These are phyloP conservation scores for Lodderomyces margitis DNA, from an alignment of 1,139 yeast genomes.

Conservation along the genomic window DNA sequence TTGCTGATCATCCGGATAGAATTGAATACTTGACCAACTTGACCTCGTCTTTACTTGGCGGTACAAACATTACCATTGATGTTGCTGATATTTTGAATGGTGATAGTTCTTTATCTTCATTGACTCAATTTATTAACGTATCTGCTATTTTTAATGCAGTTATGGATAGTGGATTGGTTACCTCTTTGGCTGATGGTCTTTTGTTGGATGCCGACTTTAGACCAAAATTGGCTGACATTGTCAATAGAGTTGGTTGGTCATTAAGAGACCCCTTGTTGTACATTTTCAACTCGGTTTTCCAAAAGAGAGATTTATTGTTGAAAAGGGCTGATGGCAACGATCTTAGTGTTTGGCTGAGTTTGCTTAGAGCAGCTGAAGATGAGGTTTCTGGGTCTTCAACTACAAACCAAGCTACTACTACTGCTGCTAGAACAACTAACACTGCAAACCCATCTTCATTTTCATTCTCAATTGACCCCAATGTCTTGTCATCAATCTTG, in stretches of 20 bases:
- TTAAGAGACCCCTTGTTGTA: constrained; percentile 28
- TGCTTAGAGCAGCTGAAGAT: background rate
- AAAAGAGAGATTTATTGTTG: constrained; percentile 17
- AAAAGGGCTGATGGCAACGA: constrained; percentile 22
- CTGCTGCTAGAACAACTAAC: too few species aligned
- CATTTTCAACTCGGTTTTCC: constrained; percentile 25
- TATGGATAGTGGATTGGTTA: constrained; percentile 34
- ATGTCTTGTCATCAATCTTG: constrained; percentile 1
- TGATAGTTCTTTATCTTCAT: constrained; percentile 1
- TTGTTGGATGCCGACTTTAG: constrained; percentile 36
- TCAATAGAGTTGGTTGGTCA: constrained; percentile 30
- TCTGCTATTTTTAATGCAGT: constrained; percentile 26
- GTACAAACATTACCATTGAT: constrained; percentile 12
- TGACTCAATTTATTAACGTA: constrained; percentile 20
- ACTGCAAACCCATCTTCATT: background rate
- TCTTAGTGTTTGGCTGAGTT: constrained; percentile 1
- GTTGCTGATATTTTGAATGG: constrained; percentile 5
- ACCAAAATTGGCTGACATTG: constrained; percentile 35
- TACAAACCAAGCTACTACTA: too few species aligned
- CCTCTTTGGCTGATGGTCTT: constrained; percentile 35
- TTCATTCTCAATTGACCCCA: background rate
- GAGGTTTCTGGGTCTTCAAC: constrained; percentile 1
- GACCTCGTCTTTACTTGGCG: constrained; percentile 23
- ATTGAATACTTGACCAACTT: constrained; percentile 30
- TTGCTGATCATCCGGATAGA: constrained; percentile 32